Base-by-base conservation (phyloP, 176 grass and related monocot species). In the Pontederia crassipes region DNA sequence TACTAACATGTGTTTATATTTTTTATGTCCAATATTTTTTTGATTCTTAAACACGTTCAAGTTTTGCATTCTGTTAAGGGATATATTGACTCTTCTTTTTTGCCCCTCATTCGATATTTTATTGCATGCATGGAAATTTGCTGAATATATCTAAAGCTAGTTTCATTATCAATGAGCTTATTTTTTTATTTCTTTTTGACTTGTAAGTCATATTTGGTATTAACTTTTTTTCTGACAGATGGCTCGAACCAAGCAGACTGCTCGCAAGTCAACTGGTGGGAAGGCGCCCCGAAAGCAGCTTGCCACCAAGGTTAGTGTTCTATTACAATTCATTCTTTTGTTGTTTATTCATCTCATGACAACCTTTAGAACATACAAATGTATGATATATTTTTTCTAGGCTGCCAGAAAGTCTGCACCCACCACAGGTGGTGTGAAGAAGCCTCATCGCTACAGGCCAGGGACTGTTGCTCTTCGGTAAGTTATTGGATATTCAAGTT, bases 211-310 rank as follows among this genome's bases (percentile, higher is more conserved):
- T n/a, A 40, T 40, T 7, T 40, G 32, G 6, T 4, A 40, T 4
- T 40, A 40, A 7, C 32, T 40, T 40, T 40, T 40, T 40, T 17
- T 8, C 10, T 9, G 15, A 20, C 40, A 51, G 48, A 49, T 65
- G 63, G 48, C 48, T 27, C 58, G 58, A 40, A 61, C 58, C 3
- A 61, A 61, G 27, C 58, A 61, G n/a, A 61, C 58, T 45, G 58
- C 58, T 61, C 58, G 58, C 58, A 61, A 61, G 58, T 61, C 58
- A 2, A 61, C 58, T 61, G 58, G 58, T 15, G 58, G 58, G 11
- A 61, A 61, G 58, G 58, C 58, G 15, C 58, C 58, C 16, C 29
- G 58, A 32, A 61, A 61, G 15, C 58, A 61, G 8, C 58, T 61
- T 61, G 58, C 58, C 5, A 61, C 58, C 58, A 61, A 61, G 58